Evolutionary conservation across 164 flowering plant species (phyloP), one percentile per base, ranked within the genome.

Genomic region (Buxus sempervirens): DNA sequence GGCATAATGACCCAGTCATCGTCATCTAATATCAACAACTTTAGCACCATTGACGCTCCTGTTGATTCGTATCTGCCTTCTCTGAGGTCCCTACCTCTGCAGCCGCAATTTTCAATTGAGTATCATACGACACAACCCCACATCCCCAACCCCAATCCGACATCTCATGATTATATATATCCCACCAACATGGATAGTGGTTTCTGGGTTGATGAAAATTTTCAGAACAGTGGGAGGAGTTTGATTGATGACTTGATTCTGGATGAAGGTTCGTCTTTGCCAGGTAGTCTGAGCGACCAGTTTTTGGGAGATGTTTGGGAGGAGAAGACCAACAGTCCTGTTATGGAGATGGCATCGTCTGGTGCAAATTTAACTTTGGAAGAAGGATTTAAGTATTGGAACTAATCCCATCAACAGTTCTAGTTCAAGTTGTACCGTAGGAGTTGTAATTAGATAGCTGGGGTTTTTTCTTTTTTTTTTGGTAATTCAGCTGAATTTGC

Each of bases 351-450:
- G 3, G 7, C 38, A 32, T 32, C 38, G 5, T 63, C 66, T n/a
- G n/a, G 9, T 63, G 66, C 36, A 16, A 10, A 20, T 59, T 6
- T 26, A 63, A 48, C 24, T 63, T 63, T 63, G 66, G 66, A 63
- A 63, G 66, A 63, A 48, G 66, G 66, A 25, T 63, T 63, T 38
- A 61, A 61, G 64, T 59, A 61, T 61, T 61, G 64, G 64, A 61
- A 61, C 13, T 61, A 21, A 61, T 7, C 38, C n/a, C n/a, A n/a
- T n/a, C n/a, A n/a, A n/a, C n/a, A n/a, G n/a, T n/a, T n/a, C n/a
- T n/a, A n/a, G n/a, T n/a, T n/a, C n/a, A n/a, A n/a, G n/a, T n/a
- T n/a, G n/a, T n/a, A n/a, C n/a, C n/a, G n/a, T n/a, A n/a, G n/a
- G n/a, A n/a, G n/a, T n/a, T n/a, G n/a, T n/a, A n/a, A n/a, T n/a